Conservation (phyloP, 2,329 filamentous ascomycete species). For the Podosphaera fusca region DNA sequence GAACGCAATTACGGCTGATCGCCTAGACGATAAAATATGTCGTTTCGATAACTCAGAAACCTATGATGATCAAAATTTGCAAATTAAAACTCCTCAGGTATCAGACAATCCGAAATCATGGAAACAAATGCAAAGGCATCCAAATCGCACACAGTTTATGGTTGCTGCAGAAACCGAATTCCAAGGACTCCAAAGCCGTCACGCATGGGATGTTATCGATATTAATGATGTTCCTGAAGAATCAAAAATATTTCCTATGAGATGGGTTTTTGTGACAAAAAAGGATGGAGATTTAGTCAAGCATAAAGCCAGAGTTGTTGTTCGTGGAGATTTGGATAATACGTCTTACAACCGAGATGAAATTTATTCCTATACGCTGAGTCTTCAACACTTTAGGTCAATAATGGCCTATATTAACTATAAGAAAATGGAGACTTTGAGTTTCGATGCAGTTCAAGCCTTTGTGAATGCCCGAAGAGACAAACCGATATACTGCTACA, state of each 20-base stretch:
- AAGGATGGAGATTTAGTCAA: neutral
- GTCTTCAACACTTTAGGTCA: neutral
- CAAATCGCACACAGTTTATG: too few species aligned
- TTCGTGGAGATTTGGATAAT: neutral
- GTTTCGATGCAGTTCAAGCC: slow-evolving; percentile 1
- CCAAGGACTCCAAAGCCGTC: neutral
- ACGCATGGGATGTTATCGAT: neutral
- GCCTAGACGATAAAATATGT: too few species aligned
- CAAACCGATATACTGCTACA: neutral
- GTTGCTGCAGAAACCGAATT: too few species aligned
- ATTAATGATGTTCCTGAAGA: neutral
- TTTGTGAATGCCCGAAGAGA: neutral
- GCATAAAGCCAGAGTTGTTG: neutral
- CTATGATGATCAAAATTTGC: too few species aligned
- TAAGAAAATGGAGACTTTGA: neutral
- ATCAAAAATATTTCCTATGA: slow-evolving; percentile 1
- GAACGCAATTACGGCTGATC: too few species aligned
- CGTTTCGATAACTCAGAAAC: too few species aligned
- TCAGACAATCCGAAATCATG: neutral
- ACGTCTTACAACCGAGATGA: neutral
- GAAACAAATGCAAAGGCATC: slow-evolving; percentile 1
- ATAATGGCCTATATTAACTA: neutral
- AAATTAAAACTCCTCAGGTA: neutral
- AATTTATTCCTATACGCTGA: neutral
- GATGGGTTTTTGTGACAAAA: slow-evolving; percentile 1